These are phyloP conservation scores for Botrytis paeoniae DNA, from an alignment of 2,329 filamentous ascomycete genomes.

Conservation along the genomic window DNA sequence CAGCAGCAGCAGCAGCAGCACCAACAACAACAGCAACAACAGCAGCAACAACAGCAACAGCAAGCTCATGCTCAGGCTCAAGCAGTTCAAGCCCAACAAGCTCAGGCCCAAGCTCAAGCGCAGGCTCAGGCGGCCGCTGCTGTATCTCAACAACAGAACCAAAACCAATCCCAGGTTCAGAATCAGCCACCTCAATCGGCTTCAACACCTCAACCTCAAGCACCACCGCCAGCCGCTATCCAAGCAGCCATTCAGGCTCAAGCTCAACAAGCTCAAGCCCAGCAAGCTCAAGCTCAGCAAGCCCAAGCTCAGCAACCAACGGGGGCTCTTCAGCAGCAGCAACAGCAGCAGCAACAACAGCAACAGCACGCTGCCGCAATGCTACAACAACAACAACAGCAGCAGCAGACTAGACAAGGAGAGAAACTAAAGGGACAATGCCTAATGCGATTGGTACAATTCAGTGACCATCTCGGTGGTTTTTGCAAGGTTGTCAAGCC, in stretches of 20 bases:
- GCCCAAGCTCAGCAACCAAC: slow-evolving; percentile 30
- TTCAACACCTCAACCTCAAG: slow-evolving; percentile 43
- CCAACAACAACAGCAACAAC: too few species aligned
- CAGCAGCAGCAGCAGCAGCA: slow-evolving; percentile 25
- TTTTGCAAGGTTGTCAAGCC: slow-evolving; percentile 48
- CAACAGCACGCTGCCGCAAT: slow-evolving; percentile 30
- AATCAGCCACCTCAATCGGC: slow-evolving; percentile 43
- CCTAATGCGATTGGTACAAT: slow-evolving; percentile 58
- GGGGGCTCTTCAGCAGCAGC: slow-evolving; percentile 30
- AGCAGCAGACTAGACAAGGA: slow-evolving; percentile 39
- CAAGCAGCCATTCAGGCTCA: slow-evolving; percentile 39
- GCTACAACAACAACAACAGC: slow-evolving; percentile 39
- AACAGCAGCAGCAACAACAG: slow-evolving; percentile 18
- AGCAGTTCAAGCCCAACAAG: slow-evolving; percentile 19
- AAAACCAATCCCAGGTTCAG: slow-evolving; percentile 46
- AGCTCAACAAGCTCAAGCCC: slow-evolving; percentile 40
- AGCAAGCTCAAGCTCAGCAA: slow-evolving; percentile 42
- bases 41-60: slow-evolving; percentile 28
- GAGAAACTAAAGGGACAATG: slow-evolving; percentile 52
- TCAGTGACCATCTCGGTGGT: slow-evolving; percentile 59
- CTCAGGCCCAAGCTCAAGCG: slow-evolving; percentile 34
- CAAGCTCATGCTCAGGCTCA: slow-evolving; percentile 41
- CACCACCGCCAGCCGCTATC: slow-evolving; percentile 38
- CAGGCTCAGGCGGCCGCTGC: slow-evolving; percentile 41
- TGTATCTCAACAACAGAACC: slow-evolving; percentile 47